phyloP scores from a whole-genome alignment of 441 rosid genomes.

The Pelargonium cotyledonis region DNA sequence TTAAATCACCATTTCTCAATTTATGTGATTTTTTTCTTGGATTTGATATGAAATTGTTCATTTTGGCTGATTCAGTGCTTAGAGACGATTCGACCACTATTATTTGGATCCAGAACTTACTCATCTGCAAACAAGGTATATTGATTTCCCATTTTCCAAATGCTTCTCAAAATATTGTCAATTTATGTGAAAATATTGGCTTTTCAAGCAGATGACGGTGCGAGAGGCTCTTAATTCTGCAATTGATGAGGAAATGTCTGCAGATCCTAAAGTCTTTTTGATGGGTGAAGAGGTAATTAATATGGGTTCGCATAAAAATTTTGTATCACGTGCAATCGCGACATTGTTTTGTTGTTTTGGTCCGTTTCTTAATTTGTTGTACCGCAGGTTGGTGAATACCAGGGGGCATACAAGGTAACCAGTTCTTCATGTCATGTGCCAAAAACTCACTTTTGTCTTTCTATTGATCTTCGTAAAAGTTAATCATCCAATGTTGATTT shows the following conservation, averaged over 20 bases:
- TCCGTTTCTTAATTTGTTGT: no score
- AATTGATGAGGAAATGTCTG: slow-evolving; percentile 24
- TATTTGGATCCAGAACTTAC: no score
- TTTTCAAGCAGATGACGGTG: slow-evolving; percentile 18
- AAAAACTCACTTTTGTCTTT: background rate
- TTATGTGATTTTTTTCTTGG: no score
- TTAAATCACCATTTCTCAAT: no score
- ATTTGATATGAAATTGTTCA: no score
- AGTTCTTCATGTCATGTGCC: background rate
- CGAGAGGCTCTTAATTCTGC: slow-evolving; percentile 26
- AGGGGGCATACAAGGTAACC: slow-evolving; percentile 94
- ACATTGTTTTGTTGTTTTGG: background rate
- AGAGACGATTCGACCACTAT: no score
- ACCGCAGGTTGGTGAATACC: slow-evolving; percentile 88
- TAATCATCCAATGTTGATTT: slow-evolving; percentile 11
- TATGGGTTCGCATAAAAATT: no score
- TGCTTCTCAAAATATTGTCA: no score
- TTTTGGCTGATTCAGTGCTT: no score
- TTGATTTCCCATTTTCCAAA: no score
- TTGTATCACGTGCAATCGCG: background rate
- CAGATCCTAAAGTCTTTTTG: slow-evolving; percentile 24
- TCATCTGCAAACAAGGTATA: no score
- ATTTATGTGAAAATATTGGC: no score
- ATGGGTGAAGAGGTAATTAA: slow-evolving; percentile 27
- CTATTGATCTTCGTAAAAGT: background rate